Conservation (phyloP, 768 basidiomycete species). For the Infundibulicybe gibba region DNA sequence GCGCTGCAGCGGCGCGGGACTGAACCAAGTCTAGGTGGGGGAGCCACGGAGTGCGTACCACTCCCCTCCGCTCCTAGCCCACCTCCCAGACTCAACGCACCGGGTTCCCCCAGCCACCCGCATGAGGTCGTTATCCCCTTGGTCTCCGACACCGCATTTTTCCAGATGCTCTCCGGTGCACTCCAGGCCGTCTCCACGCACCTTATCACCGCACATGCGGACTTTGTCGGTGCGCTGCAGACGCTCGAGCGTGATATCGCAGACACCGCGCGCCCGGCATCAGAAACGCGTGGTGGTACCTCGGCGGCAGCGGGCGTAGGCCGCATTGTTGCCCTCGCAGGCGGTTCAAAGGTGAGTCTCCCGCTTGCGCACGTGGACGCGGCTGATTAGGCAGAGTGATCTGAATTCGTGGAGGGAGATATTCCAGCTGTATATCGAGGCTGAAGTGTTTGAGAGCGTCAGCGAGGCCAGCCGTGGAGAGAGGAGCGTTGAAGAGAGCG, state of each 20-base stretch:
- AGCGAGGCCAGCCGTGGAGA: slow-evolving; percentile 67
- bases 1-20: slow-evolving; percentile 14
- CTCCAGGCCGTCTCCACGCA: slow-evolving; percentile 50
- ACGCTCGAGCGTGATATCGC: slow-evolving; percentile 34
- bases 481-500: slow-evolving; percentile 63
- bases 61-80: background rate
- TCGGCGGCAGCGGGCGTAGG: slow-evolving; percentile 16
- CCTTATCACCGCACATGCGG: slow-evolving; percentile 44
- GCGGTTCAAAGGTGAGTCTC: too few species aligned
- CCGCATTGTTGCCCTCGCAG: too few species aligned
- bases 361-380: too few species aligned
- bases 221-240: slow-evolving; percentile 41
- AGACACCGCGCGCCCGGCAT: slow-evolving; percentile 38
- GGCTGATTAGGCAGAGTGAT: slow-evolving; percentile 41
- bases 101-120: background rate
- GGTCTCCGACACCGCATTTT: slow-evolving; percentile 77
- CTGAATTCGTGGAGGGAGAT: slow-evolving; percentile 89
- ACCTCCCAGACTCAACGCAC: background rate
- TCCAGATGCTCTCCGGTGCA: slow-evolving; percentile 62
- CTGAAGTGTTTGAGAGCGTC: slow-evolving; percentile 79
- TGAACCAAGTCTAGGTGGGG: background rate
- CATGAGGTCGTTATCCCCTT: slow-evolving; percentile 74
- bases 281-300: slow-evolving; percentile 35
- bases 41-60: background rate
- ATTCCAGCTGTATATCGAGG: slow-evolving; percentile 82